These are phyloP conservation scores for Eucalyptus globulus DNA, from an alignment of 345 rosid species.

Conservation along the genomic window DNA sequence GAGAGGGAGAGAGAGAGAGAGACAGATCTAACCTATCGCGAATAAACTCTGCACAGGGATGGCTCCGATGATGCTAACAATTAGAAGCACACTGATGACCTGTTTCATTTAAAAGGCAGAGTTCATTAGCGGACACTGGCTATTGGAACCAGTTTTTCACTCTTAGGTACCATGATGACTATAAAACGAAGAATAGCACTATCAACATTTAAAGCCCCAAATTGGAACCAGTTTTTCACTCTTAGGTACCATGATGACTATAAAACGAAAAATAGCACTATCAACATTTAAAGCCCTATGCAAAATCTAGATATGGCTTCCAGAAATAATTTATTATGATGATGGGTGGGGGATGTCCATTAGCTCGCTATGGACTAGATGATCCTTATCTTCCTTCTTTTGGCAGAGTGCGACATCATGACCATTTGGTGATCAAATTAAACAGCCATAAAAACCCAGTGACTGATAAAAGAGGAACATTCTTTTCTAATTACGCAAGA, in stretches of 20 bases:
- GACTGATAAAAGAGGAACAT: neutral
- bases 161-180: neutral
- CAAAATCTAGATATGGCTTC: neutral
- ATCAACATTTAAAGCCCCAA: neutral
- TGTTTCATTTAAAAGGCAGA: constrained; percentile 15
- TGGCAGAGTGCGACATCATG: neutral
- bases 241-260: neutral
- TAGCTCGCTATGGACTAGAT: neutral
- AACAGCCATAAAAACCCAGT: neutral
- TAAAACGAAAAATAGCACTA: neutral
- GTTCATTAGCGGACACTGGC: neutral
- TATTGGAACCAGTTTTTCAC: neutral
- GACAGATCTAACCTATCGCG: constrained; percentile 42
- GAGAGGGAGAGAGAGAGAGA: neutral
- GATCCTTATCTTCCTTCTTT: neutral
- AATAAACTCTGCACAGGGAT: constrained; percentile 45
- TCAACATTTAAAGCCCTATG: neutral
- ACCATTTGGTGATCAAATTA: neutral
- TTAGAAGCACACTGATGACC: constrained; percentile 43
- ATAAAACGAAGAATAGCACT: neutral
- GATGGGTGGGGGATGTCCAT: neutral
- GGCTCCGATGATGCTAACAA: constrained; percentile 54
- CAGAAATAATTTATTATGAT: neutral
- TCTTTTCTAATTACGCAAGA: neutral
- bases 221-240: neutral